Percentiles rank a stretch among this genome's conserved stretches.
phyloP scores from a whole-genome alignment of 2,329 filamentous ascomycete genomes.

The Pseudomassariella vexata region DNA sequence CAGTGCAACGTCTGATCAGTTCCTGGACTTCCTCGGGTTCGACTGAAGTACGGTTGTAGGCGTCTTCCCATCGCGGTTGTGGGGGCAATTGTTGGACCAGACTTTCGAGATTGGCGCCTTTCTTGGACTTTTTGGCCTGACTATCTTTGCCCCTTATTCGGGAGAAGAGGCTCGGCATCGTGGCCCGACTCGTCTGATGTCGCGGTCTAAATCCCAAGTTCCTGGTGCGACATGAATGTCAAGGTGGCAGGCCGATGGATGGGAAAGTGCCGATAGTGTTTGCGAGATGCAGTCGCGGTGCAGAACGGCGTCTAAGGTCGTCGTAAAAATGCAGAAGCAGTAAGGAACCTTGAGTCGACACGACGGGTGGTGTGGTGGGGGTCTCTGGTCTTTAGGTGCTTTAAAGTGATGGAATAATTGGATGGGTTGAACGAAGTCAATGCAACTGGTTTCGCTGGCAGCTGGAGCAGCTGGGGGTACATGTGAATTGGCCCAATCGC shows the following conservation, averaged over 20 bases:
- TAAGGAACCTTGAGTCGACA: background rate
- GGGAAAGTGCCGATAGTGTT: background rate
- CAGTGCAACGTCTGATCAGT: slow-evolving; percentile 75
- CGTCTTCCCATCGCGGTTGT: slow-evolving; percentile 81
- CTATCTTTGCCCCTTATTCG: slow-evolving; percentile 72
- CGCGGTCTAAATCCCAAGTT: no score
- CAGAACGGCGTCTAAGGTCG: background rate
- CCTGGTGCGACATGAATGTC: background rate
- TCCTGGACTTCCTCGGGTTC: slow-evolving; percentile 89
- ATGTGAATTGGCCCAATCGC: no score
- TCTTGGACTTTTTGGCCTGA: slow-evolving; percentile 57
- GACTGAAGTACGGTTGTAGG: slow-evolving; percentile 76
- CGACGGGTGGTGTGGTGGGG: background rate
- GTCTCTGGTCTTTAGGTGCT: no score
- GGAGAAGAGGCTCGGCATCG: slow-evolving; percentile 55
- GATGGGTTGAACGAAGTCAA: no score
- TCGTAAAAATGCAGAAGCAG: background rate
- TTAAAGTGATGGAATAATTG: no score
- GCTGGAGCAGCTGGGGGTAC: no score
- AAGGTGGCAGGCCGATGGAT: background rate
- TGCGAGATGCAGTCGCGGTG: background rate
- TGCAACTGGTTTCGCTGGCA: no score
- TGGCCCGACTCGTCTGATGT: slow-evolving; percentile 16
- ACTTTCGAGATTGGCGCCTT: slow-evolving; percentile 50
- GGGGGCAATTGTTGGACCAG: slow-evolving; percentile 46